Conservation (phyloP, 2,329 filamentous ascomycete genomes). For the Orbilia blumenaviensis region DNA sequence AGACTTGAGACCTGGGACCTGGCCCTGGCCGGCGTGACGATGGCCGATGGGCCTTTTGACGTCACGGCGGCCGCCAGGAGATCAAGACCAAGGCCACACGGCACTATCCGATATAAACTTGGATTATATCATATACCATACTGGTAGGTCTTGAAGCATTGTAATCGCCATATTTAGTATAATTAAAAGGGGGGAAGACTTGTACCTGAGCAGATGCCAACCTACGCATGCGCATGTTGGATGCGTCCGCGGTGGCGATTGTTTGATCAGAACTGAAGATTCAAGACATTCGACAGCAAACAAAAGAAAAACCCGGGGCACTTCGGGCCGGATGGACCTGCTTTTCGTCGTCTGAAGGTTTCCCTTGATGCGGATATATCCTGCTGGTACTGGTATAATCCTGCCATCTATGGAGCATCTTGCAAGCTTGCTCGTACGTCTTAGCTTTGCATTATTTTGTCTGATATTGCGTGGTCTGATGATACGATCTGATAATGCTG, state of each 20-base stretch:
- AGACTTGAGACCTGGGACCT: too few relatives aligned
- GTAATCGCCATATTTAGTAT: too few relatives aligned
- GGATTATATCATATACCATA: too few relatives aligned
- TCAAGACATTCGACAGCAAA: background rate
- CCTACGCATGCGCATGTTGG: background rate
- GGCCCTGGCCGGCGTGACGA: conserved; percentile 39
- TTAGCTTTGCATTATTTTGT: background rate
- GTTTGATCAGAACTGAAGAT: background rate
- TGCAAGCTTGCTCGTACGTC: too few relatives aligned
- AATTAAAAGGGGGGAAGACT: too few relatives aligned
- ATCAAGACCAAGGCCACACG: background rate
- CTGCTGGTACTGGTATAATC: background rate
- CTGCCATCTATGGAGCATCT: background rate
- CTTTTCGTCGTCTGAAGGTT: background rate
- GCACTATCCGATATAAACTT: too few relatives aligned
- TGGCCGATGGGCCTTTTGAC: conserved; percentile 41
- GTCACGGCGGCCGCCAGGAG: conserved; percentile 17
- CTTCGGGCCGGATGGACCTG: background rate
- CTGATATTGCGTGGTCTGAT: conserved; percentile 11
- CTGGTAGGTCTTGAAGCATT: too few relatives aligned
- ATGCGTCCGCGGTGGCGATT: background rate
- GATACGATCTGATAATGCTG: background rate
- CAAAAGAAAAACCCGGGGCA: background rate
- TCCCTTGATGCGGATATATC: background rate
- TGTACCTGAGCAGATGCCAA: background rate